Evolutionary conservation across 2,329 filamentous ascomycete species (phyloP), one percentile per base, ranked within the genome.

Genomic region (Hymenoscyphus occultus): DNA sequence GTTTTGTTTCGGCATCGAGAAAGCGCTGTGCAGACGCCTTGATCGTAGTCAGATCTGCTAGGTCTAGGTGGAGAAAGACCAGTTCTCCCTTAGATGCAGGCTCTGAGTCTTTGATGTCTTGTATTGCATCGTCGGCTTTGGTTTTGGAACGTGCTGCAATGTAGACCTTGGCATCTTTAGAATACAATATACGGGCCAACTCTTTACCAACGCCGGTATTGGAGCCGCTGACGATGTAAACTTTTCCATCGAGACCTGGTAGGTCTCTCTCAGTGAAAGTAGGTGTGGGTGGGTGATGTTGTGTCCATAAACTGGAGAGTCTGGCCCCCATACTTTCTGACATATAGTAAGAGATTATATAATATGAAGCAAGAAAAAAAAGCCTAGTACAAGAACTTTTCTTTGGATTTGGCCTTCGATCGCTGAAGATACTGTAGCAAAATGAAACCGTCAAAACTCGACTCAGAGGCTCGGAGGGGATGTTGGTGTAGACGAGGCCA

Each of bases 241-340:
- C 73, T 70, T 76, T 79, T 68, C 78, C 80, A 13, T 68, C 69
- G 65, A 78, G 77, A 35, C 77, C 71, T 45, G 67, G 58, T 2
- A 82, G 71, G 39, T 79, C 74, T 39, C 76, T 72, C 54, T 80
- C 77, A 3, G 80, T 81, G 60, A 82, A 76, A 1, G 73, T 70
- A 6, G 80, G 80, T 14, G 66, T 67, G 6, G 76, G 74, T 5
- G 76, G 75, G 61, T 75, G 77, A 7, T 71, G 69, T 54, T 71
- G 69, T 28, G 28, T 28, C 28, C 28, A 28, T 28, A 28, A 28
- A 28, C 28, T 28, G 1, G 63, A 65, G 32, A 63, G n/a, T n/a
- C 56, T 39, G 9, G 12, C 56, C 16, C 56, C 56, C 56, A 59
- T 59, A 28, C 28, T 28, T 28, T 28, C 28, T 28, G 28, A 28